phyloP scores from a whole-genome alignment of 495 filamentous ascomycete genomes.

The Tuber calosporum region DNA sequence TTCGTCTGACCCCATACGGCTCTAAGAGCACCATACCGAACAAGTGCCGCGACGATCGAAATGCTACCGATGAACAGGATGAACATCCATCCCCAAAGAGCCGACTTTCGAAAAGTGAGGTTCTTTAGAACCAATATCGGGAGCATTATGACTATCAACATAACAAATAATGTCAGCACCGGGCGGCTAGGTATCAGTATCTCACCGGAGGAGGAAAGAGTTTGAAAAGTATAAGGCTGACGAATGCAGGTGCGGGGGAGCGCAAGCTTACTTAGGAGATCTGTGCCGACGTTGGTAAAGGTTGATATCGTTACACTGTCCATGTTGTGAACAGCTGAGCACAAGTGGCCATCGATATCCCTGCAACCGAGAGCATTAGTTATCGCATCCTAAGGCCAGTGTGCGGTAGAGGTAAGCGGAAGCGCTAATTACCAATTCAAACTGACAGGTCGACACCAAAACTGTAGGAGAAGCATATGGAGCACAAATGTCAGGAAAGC shows the following conservation, averaged over 20 bases:
- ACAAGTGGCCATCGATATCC: constrained; percentile 39
- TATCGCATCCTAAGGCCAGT: neutral
- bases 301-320: constrained; percentile 38
- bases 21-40: constrained; percentile 39
- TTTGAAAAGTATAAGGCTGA: neutral
- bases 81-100: constrained; percentile 39
- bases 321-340: constrained; percentile 43
- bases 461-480: constrained; percentile 41
- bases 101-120: constrained; percentile 32
- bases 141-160: neutral
- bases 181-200: neutral
- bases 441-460: constrained; percentile 42
- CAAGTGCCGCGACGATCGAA: constrained; percentile 42
- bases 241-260: neutral
- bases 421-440: constrained; percentile 32
- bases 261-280: constrained; percentile 2
- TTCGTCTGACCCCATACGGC: constrained; percentile 37
- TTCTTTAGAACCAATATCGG: neutral
- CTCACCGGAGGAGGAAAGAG: neutral
- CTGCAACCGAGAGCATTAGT: neutral
- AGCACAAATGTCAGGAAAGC: constrained; percentile 41
- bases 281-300: neutral
- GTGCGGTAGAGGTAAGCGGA: neutral
- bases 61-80: constrained; percentile 43
- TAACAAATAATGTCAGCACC: neutral